phyloP scores from a whole-genome alignment of 305 asterid genomes.

The Solanum hybrid region DNA sequence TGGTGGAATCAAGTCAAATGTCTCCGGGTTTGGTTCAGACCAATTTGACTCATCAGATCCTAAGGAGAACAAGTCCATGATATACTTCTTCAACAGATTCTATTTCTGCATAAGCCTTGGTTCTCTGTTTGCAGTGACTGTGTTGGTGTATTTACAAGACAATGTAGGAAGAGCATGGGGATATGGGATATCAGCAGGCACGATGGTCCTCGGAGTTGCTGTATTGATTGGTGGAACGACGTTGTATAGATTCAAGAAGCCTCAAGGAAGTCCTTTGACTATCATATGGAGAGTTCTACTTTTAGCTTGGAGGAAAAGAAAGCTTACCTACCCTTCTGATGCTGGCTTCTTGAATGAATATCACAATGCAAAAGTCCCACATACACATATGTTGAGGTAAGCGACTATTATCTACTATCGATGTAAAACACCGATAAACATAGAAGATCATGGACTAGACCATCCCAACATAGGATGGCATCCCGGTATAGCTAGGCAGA shows the following conservation, averaged over 20 bases:
- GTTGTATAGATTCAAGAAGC: conserved; percentile 49
- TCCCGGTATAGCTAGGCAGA: background rate
- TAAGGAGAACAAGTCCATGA: conserved; percentile 57
- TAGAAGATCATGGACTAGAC: background rate
- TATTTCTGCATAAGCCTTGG: conserved; percentile 80
- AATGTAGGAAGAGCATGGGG: conserved; percentile 84
- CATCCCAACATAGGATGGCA: background rate
- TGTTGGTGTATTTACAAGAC: conserved; percentile 74
- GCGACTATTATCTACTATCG: background rate
- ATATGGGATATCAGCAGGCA: conserved; percentile 71
- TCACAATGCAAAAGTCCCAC: conserved; percentile 39
- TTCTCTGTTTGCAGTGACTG: conserved; percentile 69
- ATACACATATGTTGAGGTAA: conserved; percentile 48
- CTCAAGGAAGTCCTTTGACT: conserved; percentile 82
- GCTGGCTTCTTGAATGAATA: conserved; percentile 45
- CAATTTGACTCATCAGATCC: conserved; percentile 65
- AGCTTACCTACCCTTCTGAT: conserved; percentile 35
- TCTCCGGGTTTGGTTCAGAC: conserved; percentile 82
- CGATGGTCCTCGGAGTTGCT: conserved; percentile 53
- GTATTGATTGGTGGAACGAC: conserved; percentile 45
- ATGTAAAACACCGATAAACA: background rate
- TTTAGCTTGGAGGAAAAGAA: conserved; percentile 55
- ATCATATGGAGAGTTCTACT: conserved; percentile 55
- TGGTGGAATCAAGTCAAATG: conserved; percentile 84
- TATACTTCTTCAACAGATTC: conserved; percentile 76